Percentiles rank a stretch among this genome's conserved stretches.
Evolutionary conservation across 1,284 basidiomycete genomes (phyloP).

Genomic region (Leccinum griseonigrum): DNA sequence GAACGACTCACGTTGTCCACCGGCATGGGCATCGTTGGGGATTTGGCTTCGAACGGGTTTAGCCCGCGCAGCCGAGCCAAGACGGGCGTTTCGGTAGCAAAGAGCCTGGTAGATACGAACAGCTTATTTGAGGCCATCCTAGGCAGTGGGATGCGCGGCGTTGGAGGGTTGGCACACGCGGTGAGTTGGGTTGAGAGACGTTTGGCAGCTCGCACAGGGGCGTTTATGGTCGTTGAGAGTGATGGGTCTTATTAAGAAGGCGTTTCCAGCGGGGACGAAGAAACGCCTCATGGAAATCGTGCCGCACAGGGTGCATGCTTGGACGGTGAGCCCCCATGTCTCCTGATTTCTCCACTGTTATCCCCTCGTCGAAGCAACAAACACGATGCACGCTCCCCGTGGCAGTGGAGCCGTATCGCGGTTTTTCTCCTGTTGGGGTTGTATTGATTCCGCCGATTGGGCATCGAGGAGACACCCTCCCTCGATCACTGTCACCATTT

Average conservation of each 20-base stretch:
- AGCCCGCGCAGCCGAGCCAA: conserved; percentile 26
- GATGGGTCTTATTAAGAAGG: conserved; percentile 23
- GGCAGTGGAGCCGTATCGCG: conserved; percentile 4
- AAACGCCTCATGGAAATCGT: conserved; percentile 28
- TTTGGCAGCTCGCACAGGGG: conserved; percentile 21
- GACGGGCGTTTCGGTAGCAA: conserved; percentile 22
- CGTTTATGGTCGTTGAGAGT: conserved; percentile 15
- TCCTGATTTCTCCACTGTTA: conserved; percentile 15
- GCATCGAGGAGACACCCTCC: background rate
- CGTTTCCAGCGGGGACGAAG: conserved; percentile 13
- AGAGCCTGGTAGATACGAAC: conserved; percentile 22
- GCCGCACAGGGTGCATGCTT: conserved; percentile 26
- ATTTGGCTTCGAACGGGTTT: conserved; percentile 25
- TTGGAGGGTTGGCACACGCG: conserved; percentile 7
- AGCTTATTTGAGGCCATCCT: conserved; percentile 28
- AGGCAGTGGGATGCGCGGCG: background rate
- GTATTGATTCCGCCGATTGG: background rate
- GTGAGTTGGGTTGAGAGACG: conserved; percentile 13
- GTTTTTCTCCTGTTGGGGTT: conserved; percentile 1
- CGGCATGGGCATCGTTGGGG: conserved; percentile 26
- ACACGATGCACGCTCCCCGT: conserved; percentile 3
- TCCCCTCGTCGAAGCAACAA: conserved; percentile 6
- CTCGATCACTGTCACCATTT: conserved; percentile 12
- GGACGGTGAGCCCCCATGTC: conserved; percentile 9
- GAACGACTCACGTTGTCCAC: conserved; percentile 27